A percentile compares a stretch with the other conserved stretches of the same genome.
phyloP scores from a whole-genome alignment of 129 eudicot genomes.

The Artemisia annua region DNA sequence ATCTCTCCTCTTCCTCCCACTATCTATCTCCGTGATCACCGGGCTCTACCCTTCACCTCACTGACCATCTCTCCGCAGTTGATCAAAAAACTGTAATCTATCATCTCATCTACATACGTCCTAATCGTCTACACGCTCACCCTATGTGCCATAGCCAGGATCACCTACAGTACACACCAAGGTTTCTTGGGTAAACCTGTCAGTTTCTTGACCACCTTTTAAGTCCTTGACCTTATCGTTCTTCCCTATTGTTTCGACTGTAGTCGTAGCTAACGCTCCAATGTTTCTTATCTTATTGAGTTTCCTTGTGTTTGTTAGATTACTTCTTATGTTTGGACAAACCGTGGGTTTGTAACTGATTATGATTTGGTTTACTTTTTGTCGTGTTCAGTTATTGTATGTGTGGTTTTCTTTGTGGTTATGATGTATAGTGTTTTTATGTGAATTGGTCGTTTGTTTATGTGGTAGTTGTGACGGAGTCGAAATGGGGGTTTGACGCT shows the following conservation, averaged over 20 bases:
- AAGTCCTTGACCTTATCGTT: conserved; percentile 38
- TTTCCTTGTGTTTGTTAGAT: neutral
- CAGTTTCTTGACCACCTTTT: conserved; percentile 38
- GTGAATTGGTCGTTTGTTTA: too few species aligned
- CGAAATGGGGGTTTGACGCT: neutral
- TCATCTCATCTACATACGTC: conserved; percentile 32
- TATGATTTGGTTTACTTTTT: conserved; percentile 28
- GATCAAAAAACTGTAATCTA: conserved; percentile 14
- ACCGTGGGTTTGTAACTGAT: conserved; percentile 34
- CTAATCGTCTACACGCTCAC: conserved; percentile 28
- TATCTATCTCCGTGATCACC: too few species aligned
- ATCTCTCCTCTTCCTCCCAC: too few species aligned
- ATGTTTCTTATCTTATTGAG: conserved; percentile 14
- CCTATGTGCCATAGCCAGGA: conserved; percentile 40
- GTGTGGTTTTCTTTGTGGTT: neutral
- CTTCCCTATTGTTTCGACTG: conserved; percentile 44
- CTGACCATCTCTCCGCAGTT: too few species aligned
- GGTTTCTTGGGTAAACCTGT: conserved; percentile 55
- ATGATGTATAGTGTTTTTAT: too few species aligned
- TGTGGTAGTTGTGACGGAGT: conserved; percentile 53
- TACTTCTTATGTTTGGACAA: conserved; percentile 2
- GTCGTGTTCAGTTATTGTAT: neutral
- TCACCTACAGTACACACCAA: conserved; percentile 55
- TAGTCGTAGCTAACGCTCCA: conserved; percentile 6
- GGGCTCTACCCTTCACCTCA: too few species aligned